Evolutionary conservation across 495 filamentous ascomycete genomes (phyloP), one percentile per base, ranked within the genome.

Genomic region (Podospora fimiseda): DNA sequence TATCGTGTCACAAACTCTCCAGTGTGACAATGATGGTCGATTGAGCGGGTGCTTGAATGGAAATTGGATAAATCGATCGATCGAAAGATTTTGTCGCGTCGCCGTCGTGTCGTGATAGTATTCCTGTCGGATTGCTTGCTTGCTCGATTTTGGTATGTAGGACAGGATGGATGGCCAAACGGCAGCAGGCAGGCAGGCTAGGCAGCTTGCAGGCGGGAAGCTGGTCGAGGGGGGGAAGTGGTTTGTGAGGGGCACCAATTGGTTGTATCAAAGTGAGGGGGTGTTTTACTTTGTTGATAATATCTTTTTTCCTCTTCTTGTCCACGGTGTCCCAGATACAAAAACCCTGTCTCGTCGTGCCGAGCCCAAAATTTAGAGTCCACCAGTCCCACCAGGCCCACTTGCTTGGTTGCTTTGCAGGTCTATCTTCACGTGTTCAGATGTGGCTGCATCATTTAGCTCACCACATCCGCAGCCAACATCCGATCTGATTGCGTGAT

Each of bases 401-500:
- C 27, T 5, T 33, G 6, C 27, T 11, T 33, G 27, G 27, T 33
- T 33, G 27, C 27, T 5, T 33, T 33, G 27, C 27, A 33, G 27
- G 27, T 33, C 23, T 47, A 47, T 47, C 23, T 47, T 47, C 44
- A 47, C 44, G 44, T 47, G 44, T 30, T 22, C 44, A 23, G 24
- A 47, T 47, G 44, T 36, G 44, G 44, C 44, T 47, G 44, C 44
- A 47, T 21, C 23, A 2, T 4, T 33, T 6, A 44, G 42, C 42
- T 44, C 23, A 16, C 14, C 44, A 33, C 22, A 23, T 11, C 27
- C 27, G 27, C 27, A 22, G 44, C 44, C 13, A n/a, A 22, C 6
- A 16, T 47, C 21, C 44, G 22, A 47, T 47, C 44, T 27, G 44
- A 27, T 24, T 27, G 44, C 44, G 44, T 47, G 44, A 47, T 47